Evolutionary conservation across 225 moss, liverwort and hornwort genomes (phyloP), one percentile per base, ranked within the genome.

Genomic region (Anthoceros angustus): DNA sequence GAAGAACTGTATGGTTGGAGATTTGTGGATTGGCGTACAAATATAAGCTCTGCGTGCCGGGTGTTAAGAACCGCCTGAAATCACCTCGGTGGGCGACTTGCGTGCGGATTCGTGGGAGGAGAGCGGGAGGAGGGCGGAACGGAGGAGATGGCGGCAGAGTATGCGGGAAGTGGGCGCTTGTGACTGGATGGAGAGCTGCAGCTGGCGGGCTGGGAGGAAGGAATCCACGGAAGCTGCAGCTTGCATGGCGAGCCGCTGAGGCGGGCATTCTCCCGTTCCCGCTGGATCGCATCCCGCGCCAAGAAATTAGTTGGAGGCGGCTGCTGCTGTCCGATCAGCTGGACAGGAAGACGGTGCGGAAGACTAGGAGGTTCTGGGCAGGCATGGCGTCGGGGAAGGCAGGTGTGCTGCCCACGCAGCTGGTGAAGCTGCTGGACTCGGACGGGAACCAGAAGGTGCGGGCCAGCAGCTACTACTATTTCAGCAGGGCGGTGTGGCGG

Each of bases 361-460:
- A 46, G 16, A 11, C 45, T 46, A 55, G 55, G 55, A 15, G 12
- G 55, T 55, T 15, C 7, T 55, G 55, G 55, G 55, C 55, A 23
- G 55, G 55, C 55, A 55, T 55, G 55, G 55, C 55, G 55, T 55
- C 55, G 10, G 55, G 55, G n/a, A 55, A 55, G 55, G 55, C n/a
- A 23, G 55, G 55, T 7, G 16, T 55, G 55, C n/a, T 55, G 55
- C 55, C 55, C 55, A 55, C 55, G 8, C 55, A 55, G 23, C 23
- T 55, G 55, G 55, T 55, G 16, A 55, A 55, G 55, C n/a, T 55
- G 10, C 55, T 55, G 2, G 55, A 55, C 55, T 55, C 55, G 55
- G 55, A 55, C 55, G 55, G 55, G n/a, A 55, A 55, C 55, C 55
- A 55, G n/a, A 55, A 55, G 55, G 8, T 23, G 16, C 55, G 55